phyloP scores from a whole-genome alignment of 1,284 basidiomycete genomes.

The Ceratobasidium sp. region DNA sequence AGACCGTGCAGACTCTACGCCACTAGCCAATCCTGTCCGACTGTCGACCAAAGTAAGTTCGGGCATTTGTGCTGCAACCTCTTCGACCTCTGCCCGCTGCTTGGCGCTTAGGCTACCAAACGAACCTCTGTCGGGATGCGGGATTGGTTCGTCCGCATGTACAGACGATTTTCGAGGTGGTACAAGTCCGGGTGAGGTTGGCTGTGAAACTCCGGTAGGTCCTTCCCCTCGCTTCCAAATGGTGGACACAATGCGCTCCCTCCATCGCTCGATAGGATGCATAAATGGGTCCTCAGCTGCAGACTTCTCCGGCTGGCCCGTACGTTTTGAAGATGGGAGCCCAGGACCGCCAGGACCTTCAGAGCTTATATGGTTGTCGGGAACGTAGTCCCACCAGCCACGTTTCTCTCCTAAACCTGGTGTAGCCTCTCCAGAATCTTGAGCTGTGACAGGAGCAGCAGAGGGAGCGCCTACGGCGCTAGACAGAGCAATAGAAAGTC shows the following conservation, averaged over 20 bases:
- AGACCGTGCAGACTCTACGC: conserved; percentile 33
- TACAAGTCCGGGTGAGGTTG: neutral
- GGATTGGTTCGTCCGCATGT: conserved; percentile 25
- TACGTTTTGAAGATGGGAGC: neutral
- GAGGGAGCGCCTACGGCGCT: conserved; percentile 56
- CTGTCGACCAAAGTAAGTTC: conserved; percentile 25
- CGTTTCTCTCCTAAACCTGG: conserved; percentile 50
- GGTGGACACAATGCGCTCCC: conserved; percentile 19
- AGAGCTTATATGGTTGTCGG: conserved; percentile 45
- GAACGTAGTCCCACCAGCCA: conserved; percentile 68
- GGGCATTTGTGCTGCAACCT: conserved; percentile 20
- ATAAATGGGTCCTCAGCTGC: neutral
- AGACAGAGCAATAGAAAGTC: conserved; percentile 65
- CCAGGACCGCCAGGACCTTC: conserved; percentile 16
- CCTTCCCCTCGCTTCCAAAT: conserved; percentile 22
- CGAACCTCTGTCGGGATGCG: conserved; percentile 21
- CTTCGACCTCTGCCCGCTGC: conserved; percentile 15
- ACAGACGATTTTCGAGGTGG: conserved; percentile 44
- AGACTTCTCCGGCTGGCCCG: neutral
- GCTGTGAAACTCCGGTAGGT: neutral
- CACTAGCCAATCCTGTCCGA: conserved; percentile 32
- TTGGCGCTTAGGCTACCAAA: conserved; percentile 9
- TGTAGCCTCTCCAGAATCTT: conserved; percentile 47
- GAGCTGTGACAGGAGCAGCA: conserved; percentile 40
- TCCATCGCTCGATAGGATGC: conserved; percentile 26